These are phyloP conservation scores for Halenospora varia DNA, from an alignment of 495 filamentous ascomycete species.

Conservation along the genomic window DNA sequence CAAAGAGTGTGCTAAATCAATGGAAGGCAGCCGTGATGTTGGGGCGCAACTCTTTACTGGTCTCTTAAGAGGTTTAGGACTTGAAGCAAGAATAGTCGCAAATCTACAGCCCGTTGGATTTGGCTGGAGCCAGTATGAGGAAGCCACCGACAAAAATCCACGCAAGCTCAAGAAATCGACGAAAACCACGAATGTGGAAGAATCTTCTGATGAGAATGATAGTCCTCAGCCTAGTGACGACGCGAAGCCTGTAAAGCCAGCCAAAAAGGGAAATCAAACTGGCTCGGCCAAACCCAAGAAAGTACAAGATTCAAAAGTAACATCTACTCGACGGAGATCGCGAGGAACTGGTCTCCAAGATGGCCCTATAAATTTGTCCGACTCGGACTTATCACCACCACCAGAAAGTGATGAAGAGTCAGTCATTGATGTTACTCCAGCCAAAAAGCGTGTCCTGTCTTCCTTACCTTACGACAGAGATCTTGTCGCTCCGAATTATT, in stretches of 20 bases:
- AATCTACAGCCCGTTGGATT: conserved; percentile 88
- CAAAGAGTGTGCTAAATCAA: conserved; percentile 59
- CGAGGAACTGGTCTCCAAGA: conserved; percentile 12
- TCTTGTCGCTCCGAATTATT: conserved; percentile 66
- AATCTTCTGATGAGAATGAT: conserved; percentile 33
- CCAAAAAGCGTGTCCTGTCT: conserved; percentile 26
- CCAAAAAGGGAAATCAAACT: conserved; percentile 17
- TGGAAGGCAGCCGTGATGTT: conserved; percentile 80
- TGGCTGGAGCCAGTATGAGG: conserved; percentile 84
- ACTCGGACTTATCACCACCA: conserved; percentile 20
- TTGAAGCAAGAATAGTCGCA: conserved; percentile 77
- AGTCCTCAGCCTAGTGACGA: conserved; percentile 6
- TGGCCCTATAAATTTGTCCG: conserved; percentile 33
- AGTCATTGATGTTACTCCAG: conserved; percentile 39
- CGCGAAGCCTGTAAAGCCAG: conserved; percentile 7
- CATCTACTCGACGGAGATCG: neutral
- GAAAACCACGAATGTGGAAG: conserved; percentile 12
- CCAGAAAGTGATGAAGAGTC: conserved; percentile 28
- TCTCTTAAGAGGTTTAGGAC: conserved; percentile 73
- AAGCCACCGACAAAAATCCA: conserved; percentile 41
- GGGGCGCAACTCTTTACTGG: conserved; percentile 90
- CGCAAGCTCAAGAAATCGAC: conserved; percentile 19
- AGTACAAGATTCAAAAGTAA: no score
- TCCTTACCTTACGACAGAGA: conserved; percentile 27
- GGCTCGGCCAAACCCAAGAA: conserved; percentile 19